Conservation (phyloP, 2,329 filamentous ascomycete genomes). For the Colletotrichum karsti region DNA sequence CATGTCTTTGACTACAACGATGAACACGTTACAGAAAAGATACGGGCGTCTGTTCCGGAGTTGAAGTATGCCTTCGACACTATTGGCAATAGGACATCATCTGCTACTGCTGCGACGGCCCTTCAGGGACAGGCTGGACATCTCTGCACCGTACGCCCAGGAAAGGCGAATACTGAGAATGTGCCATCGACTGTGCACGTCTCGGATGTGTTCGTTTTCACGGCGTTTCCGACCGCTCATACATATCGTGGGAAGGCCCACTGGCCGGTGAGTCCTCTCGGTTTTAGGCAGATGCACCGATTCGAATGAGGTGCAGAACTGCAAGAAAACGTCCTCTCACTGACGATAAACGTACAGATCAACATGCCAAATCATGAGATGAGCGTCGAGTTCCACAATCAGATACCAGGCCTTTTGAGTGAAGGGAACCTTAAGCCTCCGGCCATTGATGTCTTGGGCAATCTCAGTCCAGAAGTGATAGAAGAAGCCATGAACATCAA, state of each 20-base stretch:
- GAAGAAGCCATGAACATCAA: neutral
- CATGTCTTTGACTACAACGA: neutral
- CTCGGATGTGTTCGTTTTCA: neutral
- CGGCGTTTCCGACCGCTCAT: neutral
- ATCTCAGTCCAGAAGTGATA: neutral
- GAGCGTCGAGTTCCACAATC: neutral
- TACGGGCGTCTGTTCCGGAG: neutral
- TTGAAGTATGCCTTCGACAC: neutral
- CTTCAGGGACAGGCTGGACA: too few relatives aligned
- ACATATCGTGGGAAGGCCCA: neutral
- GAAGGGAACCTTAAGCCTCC: neutral
- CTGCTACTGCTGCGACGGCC: neutral
- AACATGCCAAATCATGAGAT: neutral
- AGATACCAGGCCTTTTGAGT: neutral
- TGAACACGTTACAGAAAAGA: neutral
- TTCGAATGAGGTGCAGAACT: too few relatives aligned
- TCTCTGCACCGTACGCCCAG: neutral
- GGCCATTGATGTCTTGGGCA: neutral
- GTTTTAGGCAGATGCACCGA: rapidly evolving
- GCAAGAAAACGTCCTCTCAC: too few relatives aligned
- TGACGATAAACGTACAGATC: too few relatives aligned
- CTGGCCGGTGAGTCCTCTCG: neutral
- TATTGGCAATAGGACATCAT: neutral
- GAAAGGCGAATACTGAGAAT: neutral
- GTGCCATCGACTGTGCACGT: neutral